Percentiles rank a stretch among this genome's conserved stretches.
These are phyloP conservation scores for Gossypium armourianum DNA, from an alignment of 441 rosid species.

Conservation along the genomic window DNA sequence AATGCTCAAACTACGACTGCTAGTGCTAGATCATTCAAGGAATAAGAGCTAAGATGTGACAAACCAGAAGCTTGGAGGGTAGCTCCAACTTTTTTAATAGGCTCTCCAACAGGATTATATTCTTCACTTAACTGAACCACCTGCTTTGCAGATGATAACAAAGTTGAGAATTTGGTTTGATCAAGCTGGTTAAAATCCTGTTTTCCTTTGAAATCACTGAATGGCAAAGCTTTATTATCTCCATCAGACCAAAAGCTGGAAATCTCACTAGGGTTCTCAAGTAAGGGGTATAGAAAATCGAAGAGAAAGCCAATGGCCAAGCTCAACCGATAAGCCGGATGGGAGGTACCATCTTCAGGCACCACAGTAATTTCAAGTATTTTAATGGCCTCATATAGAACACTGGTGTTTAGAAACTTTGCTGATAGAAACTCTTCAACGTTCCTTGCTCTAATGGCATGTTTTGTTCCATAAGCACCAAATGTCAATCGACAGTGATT, in stretches of 20 bases:
- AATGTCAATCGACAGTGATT: constrained; percentile 48
- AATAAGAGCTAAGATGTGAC: constrained; percentile 19
- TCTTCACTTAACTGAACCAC: constrained; percentile 35
- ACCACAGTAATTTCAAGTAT: constrained; percentile 39
- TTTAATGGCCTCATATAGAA: constrained; percentile 50
- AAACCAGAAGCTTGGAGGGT: constrained; percentile 81
- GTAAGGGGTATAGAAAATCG: constrained; percentile 45
- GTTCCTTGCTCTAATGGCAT: constrained; percentile 45
- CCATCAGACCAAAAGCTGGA: constrained; percentile 17
- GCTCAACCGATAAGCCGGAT: constrained; percentile 59
- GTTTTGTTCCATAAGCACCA: constrained; percentile 72
- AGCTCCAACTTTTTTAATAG: constrained; percentile 55
- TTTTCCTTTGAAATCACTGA: constrained; percentile 14
- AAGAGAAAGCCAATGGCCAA: constrained; percentile 64
- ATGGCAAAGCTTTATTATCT: neutral
- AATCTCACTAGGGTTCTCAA: constrained; percentile 14
- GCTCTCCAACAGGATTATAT: constrained; percentile 62
- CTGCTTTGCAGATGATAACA: constrained; percentile 59
- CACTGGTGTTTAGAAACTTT: constrained; percentile 34
- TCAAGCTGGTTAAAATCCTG: constrained; percentile 14
- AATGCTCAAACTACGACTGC: too few species aligned
- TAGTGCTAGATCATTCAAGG: too few species aligned
- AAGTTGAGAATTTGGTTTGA: constrained; percentile 24
- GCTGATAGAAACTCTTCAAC: constrained; percentile 55
- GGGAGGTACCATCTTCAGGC: constrained; percentile 38